These are phyloP conservation scores for Cryptococcus neoformans DNA, from an alignment of 1,284 basidiomycete genomes.

Conservation along the genomic window DNA sequence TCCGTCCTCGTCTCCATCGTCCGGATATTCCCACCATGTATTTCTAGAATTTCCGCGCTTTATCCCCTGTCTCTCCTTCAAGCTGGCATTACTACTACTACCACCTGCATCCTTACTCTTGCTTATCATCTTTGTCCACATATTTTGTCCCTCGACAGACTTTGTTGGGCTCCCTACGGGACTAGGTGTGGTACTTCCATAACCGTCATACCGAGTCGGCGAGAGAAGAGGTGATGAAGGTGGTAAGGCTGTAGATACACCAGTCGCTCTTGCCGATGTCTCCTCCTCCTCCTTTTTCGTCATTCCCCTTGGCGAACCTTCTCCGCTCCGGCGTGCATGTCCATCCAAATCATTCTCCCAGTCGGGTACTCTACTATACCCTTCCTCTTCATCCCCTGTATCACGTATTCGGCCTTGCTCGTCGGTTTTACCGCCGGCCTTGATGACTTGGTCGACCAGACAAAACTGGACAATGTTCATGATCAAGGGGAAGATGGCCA, in stretches of 20 bases:
- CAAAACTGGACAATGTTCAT: constrained; percentile 81
- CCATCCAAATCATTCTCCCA: constrained; percentile 1
- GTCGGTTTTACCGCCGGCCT: constrained; percentile 28
- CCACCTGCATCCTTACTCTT: neutral
- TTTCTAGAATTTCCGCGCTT: no score
- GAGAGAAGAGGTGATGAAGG: constrained; percentile 18
- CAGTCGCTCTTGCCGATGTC: no score
- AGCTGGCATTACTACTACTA: no score
- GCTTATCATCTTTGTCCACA: neutral
- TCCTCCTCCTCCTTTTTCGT: neutral
- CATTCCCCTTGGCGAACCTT: neutral
- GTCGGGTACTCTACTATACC: constrained; percentile 5
- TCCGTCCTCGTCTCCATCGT: neutral
- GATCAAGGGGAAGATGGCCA: constrained; percentile 88
- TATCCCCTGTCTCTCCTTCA: no score
- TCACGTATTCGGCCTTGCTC: neutral
- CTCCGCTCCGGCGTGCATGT: neutral
- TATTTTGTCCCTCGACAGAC: neutral
- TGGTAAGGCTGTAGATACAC: constrained; percentile 3
- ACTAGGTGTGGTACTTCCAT: constrained; percentile 20
- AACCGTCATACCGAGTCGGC: constrained; percentile 4
- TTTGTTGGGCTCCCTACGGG: constrained; percentile 8
- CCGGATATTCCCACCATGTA: neutral
- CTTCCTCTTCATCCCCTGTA: constrained; percentile 2
- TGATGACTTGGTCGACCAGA: constrained; percentile 50